Percentiles rank a stretch among this genome's conserved stretches.
Evolutionary conservation across 305 asterid species (phyloP).

Genomic region (Fraxinus floribunda): DNA sequence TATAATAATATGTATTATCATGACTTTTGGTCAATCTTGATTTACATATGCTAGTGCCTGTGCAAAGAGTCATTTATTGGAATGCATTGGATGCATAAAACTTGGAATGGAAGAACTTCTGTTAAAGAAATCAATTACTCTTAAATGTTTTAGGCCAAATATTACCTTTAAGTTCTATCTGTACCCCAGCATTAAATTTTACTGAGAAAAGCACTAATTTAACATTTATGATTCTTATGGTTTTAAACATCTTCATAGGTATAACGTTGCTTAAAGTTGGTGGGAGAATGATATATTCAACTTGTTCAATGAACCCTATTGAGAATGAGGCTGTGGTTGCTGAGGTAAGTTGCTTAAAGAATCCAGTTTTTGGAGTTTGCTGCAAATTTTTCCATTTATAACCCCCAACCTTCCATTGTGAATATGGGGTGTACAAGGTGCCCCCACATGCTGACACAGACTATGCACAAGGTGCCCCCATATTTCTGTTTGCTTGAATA

Average conservation of each 20-base stretch:
- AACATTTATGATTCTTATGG: not conserved
- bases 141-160: not conserved
- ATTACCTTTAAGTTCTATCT: not conserved
- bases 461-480: not conserved
- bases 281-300: constrained; percentile 90
- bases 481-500: not conserved
- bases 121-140: not conserved
- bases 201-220: constrained; percentile 13
- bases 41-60: not conserved
- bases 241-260: constrained; percentile 46
- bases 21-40: not conserved
- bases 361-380: not conserved
- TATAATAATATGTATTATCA: not conserved
- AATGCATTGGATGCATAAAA: not conserved
- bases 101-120: not conserved
- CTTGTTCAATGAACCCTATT: constrained; percentile 95
- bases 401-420: not conserved
- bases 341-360: constrained; percentile 53
- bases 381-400: constrained; percentile 5
- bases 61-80: not conserved
- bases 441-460: not conserved
- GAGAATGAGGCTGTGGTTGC: constrained; percentile 97
- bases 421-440: not conserved
- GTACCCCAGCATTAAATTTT: not conserved
- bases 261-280: constrained; percentile 94